Evolutionary conservation across 2,329 filamentous ascomycete genomes (phyloP), one percentile per base, ranked within the genome.

Genomic region (Aspergillus thermomutatus): DNA sequence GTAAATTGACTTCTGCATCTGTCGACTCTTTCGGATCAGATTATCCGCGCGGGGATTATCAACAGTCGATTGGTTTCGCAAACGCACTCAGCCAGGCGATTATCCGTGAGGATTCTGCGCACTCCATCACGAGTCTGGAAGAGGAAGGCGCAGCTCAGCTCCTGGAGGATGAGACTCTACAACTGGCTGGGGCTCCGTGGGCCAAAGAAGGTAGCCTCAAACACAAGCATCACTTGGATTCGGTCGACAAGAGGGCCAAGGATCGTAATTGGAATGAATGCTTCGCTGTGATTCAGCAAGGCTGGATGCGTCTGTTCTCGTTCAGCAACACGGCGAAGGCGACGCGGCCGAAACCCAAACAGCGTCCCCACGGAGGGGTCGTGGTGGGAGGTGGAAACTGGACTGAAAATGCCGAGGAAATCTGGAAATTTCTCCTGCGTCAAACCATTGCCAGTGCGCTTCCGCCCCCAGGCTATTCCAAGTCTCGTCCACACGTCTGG

Each of bases 21-120:
- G 89, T 97, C 67, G 91, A 96, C 70, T 96, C 92, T 1, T 87
- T 97, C 65, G 88, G 87, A 21, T 92, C 90, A 1, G 83, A 86
- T 34, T 88, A 88, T 72, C 87, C 86, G 4, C 84, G 87, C 49
- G 87, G 86, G 45, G 92, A 96, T 66, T 97, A 93, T 72, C 92
- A 97, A 74, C 92, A 96, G 75, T 95, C 92, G 0, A 96, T 99
- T 69, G 94, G 94, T 0, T 99, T 99, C 69, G 94, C 94, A 54
- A 97, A 96, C 72, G 94, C 94, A 3, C 82, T 99, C 10, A 96
- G 92, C 66, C 93, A 97, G 72, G 93, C 93, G 37, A 99, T 97
- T 62, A 96, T 96, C 63, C 89, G 94, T 4, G 93, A 97, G 48
- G 82, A 83, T 64, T 75, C 84, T 17, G 82, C 82, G 10, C 80